Percentiles rank a stretch among this genome's conserved stretches.
Evolutionary conservation across 257 asterid genomes (phyloP).

Genomic region (Dorcoceras hygrometricum): DNA sequence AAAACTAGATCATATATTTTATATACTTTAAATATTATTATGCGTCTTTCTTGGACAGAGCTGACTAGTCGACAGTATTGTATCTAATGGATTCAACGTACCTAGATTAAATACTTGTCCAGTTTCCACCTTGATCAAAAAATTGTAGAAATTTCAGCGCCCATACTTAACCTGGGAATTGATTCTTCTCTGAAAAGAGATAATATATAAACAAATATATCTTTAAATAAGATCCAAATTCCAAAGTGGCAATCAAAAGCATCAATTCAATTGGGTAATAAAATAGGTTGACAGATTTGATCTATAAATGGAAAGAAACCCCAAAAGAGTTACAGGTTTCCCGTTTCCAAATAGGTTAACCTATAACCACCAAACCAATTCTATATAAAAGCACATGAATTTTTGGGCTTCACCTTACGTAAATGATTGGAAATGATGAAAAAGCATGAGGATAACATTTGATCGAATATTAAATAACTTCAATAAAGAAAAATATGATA

Average conservation of each 20-base stretch:
- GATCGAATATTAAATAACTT: too few species aligned
- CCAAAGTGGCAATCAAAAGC: background rate
- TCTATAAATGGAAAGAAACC: background rate
- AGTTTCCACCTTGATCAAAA: background rate
- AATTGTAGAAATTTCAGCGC: background rate
- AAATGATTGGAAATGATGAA: background rate
- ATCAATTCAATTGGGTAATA: background rate
- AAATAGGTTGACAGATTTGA: background rate
- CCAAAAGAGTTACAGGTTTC: background rate
- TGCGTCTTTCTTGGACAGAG: too few species aligned
- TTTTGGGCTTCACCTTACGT: background rate
- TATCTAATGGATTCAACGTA: background rate
- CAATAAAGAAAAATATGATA: too few species aligned
- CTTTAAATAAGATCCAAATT: too few species aligned
- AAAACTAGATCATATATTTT: too few species aligned
- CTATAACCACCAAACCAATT: background rate
- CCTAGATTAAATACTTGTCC: background rate
- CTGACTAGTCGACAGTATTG: background rate
- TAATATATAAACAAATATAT: too few species aligned
- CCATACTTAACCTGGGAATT: constrained; percentile 1
- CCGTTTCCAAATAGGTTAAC: background rate
- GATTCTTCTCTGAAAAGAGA: too few species aligned
- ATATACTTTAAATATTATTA: too few species aligned
- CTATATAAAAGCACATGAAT: background rate
- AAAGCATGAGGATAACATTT: background rate